Conservation (phyloP, 331 rosid genomes). For the Prunus yedoensis region DNA sequence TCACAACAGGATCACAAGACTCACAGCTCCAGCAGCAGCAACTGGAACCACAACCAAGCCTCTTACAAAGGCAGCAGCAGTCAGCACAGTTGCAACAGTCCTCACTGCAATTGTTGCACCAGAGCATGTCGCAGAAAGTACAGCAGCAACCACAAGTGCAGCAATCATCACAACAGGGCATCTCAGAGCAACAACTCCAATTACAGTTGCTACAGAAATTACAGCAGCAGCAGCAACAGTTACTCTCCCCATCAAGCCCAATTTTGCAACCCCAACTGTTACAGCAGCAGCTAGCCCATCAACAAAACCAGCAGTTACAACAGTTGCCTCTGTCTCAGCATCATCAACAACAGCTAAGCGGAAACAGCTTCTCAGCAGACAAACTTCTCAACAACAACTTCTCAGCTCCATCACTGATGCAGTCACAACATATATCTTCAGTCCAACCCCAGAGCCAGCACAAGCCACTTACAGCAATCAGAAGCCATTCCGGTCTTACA, state of each 20-base stretch:
- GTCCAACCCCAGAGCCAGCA: conserved; percentile 62
- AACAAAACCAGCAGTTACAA: conserved; percentile 58
- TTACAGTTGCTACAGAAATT: conserved; percentile 62
- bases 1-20: conserved; percentile 64
- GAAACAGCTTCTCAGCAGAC: conserved; percentile 57
- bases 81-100: conserved; percentile 66
- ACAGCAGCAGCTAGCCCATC: conserved; percentile 69
- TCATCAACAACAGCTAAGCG: conserved; percentile 64
- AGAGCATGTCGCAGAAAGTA: conserved; percentile 61
- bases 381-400: conserved; percentile 63
- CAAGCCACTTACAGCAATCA: conserved; percentile 57
- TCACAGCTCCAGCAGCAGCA: conserved; percentile 79
- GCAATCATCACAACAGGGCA: conserved; percentile 61
- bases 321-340: conserved; percentile 60
- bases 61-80: conserved; percentile 74
- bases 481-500: conserved; percentile 82
- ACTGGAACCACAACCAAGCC: conserved; percentile 65
- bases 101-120: conserved; percentile 67
- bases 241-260: conserved; percentile 56
- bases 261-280: conserved; percentile 70
- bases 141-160: conserved; percentile 59
- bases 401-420: conserved; percentile 57
- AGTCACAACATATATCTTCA: conserved; percentile 65
- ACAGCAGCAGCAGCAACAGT: conserved; percentile 59
- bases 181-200: conserved; percentile 79